These are phyloP conservation scores for Collybia mongolica DNA, from an alignment of 768 basidiomycete genomes.

Conservation along the genomic window DNA sequence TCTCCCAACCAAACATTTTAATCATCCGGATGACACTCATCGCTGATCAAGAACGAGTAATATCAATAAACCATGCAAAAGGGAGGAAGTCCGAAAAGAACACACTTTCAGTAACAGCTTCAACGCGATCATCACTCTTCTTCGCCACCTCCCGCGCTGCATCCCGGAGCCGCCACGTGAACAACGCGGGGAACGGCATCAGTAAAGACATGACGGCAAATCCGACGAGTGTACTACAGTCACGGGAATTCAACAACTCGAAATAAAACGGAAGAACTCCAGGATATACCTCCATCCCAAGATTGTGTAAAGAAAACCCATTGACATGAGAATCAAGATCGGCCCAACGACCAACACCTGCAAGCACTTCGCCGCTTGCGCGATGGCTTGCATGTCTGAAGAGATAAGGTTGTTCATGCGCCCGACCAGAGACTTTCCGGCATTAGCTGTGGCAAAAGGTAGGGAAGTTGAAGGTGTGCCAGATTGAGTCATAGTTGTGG, in stretches of 20 bases:
- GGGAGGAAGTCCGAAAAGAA: slow-evolving; percentile 13
- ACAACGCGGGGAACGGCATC: slow-evolving; percentile 54
- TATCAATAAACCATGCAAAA: neutral
- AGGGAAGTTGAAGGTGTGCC: slow-evolving; percentile 6
- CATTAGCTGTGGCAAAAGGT: neutral
- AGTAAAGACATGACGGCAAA: slow-evolving; percentile 46
- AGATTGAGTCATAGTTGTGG: slow-evolving; percentile 4
- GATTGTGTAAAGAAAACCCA: slow-evolving; percentile 41
- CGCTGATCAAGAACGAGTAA: slow-evolving; percentile 31
- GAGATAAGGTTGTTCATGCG: slow-evolving; percentile 77
- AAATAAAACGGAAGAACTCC: neutral
- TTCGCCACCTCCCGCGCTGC: slow-evolving; percentile 48
- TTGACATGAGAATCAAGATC: slow-evolving; percentile 32
- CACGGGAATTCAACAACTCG: neutral
- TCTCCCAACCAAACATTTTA: slow-evolving; percentile 70
- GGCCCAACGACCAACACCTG: slow-evolving; percentile 34
- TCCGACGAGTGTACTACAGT: slow-evolving; percentile 59
- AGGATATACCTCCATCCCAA: slow-evolving; percentile 41
- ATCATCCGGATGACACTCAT: slow-evolving; percentile 61
- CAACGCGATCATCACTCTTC: slow-evolving; percentile 55
- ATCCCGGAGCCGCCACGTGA: slow-evolving; percentile 43
- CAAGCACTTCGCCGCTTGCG: slow-evolving; percentile 31
- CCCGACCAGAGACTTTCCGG: slow-evolving; percentile 44
- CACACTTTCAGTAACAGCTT: slow-evolving; percentile 58
- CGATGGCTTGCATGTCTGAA: slow-evolving; percentile 47